Evolutionary conservation across 208 protist genomes (phyloP), one percentile per base, ranked within the genome.

Genomic region (Trypanosomatidae sp.): DNA sequence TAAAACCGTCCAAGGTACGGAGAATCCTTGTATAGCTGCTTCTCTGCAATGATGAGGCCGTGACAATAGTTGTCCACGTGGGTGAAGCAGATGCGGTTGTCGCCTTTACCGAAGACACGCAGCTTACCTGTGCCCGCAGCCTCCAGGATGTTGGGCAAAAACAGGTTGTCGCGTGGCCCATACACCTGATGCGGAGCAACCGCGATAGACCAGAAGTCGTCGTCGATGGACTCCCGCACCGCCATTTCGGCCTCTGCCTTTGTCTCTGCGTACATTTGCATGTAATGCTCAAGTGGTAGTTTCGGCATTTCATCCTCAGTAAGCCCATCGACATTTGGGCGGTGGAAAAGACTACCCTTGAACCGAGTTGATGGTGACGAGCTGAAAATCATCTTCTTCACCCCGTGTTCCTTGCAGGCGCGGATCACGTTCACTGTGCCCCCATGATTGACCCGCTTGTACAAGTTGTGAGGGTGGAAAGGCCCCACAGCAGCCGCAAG

Each of bases 41-140:
- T 80, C 69, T 98, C 95, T 0, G 93, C 93, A 73, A 98, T 94
- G 73, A 98, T 97, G 33, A 98, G 87, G 19, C 90, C 96, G 69
- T 98, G 96, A 66, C 91, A 92, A 85, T 98, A 99, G 85, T 99
- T 98, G 81, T 98, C 96, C 1, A 98, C 95, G 76, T 98, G 95
- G 0, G 94, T 98, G 71, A 99, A 98, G 83, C 94, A 98, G 66
- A 98, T 97, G 59, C 90, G 86, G 82, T 98, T 99, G 66, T 91
- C 78, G 8, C 97, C 97, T 47, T 90, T 84, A 12, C 91, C 90
- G 80, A 99, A 98, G 76, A 99, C 85, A 44, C 96, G 92, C 43
- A 98, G 82, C 77, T 97, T 96, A 8, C 94, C 94, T 9, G 89
- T 98, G 41, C 93, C 90, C n/a, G 95, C 93, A 15, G 95, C 94